Evolutionary conservation across 2,329 filamentous ascomycete species (phyloP).

Genomic region (Podosphaera leucotricha): DNA sequence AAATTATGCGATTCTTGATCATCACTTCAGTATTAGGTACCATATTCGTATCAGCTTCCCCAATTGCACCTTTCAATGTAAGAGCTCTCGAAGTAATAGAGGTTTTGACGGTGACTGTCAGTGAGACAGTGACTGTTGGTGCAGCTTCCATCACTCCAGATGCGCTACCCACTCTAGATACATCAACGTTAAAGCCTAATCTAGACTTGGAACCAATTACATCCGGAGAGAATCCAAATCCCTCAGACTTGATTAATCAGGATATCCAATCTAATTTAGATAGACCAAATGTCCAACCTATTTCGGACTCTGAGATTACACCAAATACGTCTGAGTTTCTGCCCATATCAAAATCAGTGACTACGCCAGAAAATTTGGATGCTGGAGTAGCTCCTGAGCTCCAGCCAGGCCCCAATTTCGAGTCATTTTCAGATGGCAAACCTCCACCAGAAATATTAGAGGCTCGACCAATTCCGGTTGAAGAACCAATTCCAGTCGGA

Average conservation of each 20-base stretch:
- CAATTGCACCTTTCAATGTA: neutral
- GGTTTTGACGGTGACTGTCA: neutral
- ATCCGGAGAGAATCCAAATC: no score
- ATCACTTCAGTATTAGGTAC: neutral
- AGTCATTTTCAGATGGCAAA: neutral
- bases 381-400: neutral
- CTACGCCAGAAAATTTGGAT: neutral
- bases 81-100: neutral
- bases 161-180: neutral
- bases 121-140: neutral
- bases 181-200: neutral
- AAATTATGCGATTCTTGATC: neutral
- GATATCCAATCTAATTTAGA: neutral
- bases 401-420: neutral
- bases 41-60: neutral
- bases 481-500: neutral
- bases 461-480: no score
- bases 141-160: neutral
- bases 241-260: neutral
- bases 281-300: neutral
- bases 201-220: no score
- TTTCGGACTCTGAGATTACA: neutral
- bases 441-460: conserved; percentile 1
- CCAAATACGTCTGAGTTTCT: neutral
- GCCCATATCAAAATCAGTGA: neutral